phyloP scores from a whole-genome alignment of 2,329 filamentous ascomycete genomes.

The Tolypocladium sp. region DNA sequence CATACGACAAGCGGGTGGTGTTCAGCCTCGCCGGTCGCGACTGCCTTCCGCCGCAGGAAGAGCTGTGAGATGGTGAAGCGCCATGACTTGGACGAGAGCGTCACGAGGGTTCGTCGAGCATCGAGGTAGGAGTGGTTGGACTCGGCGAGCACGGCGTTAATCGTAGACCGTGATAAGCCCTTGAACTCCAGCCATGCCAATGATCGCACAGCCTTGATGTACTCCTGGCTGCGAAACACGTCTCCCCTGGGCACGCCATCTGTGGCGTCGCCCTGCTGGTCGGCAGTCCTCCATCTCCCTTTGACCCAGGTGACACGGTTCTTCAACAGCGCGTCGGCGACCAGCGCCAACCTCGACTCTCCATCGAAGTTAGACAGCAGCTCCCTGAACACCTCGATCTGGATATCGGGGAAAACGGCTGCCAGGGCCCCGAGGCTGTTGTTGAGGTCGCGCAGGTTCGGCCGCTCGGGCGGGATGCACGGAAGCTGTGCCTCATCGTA shows the following conservation, averaged over 20 bases:
- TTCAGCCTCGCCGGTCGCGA: conserved; percentile 44
- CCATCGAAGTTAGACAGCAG: conserved; percentile 67
- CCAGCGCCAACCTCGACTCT: conserved; percentile 67
- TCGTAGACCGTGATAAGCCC: conserved; percentile 61
- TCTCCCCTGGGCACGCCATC: conserved; percentile 48
- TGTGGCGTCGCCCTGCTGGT: conserved; percentile 21
- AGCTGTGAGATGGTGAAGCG: conserved; percentile 63
- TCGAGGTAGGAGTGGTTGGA: conserved; percentile 71
- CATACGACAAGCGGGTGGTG: conserved; percentile 54
- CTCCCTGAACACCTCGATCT: conserved; percentile 74
- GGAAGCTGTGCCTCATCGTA: conserved; percentile 45
- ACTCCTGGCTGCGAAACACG: conserved; percentile 56
- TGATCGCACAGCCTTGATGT: conserved; percentile 59
- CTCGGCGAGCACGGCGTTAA: conserved; percentile 72
- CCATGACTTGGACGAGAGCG: conserved; percentile 66
- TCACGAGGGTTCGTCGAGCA: conserved; percentile 59
- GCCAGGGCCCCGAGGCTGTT: conserved; percentile 57
- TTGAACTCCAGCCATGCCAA: conserved; percentile 68
- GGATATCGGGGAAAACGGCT: conserved; percentile 70
- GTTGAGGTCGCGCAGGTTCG: conserved; percentile 62
- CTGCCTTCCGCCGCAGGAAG: conserved; percentile 55
- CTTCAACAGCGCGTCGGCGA: conserved; percentile 69
- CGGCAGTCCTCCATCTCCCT: conserved; percentile 50
- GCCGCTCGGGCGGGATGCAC: conserved; percentile 38
- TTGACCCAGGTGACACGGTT: conserved; percentile 61